Base-by-base conservation (phyloP, 495 filamentous ascomycete genomes). In the Neurospora hispaniola region DNA sequence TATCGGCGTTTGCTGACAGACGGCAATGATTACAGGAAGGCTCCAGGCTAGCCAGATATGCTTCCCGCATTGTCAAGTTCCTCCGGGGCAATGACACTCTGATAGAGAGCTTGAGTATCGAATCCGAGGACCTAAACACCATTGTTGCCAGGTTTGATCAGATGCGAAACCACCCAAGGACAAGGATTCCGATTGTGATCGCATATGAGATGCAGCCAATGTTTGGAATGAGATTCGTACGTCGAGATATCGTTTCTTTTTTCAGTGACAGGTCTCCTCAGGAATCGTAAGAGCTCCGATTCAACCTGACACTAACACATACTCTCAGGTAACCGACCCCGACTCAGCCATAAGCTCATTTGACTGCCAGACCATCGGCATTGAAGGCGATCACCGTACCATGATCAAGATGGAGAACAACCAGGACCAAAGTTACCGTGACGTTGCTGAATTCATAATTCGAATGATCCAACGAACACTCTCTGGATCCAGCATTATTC, bases 331-430 rank as follows among this genome's bases (percentile, higher is more conserved):
- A 10, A 74, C 73, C 5, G n/a, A 44, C n/a, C 73, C 70, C 20
- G 71, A 70, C n/a, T 74, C 73, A 16, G 73, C 73, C 18, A 72
- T 72, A 38, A 69, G 73, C 42, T 71, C 71, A 27, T 73, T 71
- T 38, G 42, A 71, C 9, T 69, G 38, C 31, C 38, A 38, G 11
- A 20, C 54, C 4, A 18, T 75, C 3, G 74, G 69, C 10, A 73
- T 75, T 27, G 72, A 75, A 5, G 74, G 74, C 1, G 74, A 75
- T 39, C 74, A 75, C 23, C 73, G 74, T 41, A 73, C 71, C 27
- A 75, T 75, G 74, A 71, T 75, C 72, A 75, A 73, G 66, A 73
- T 75, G 39, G 35, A 40, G 20, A 8, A 75, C 71, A 73, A 69
- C 16, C 72, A 73, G 7, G 74, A 75, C 20, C n/a, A 41, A 38